Conservation (phyloP, 2,329 filamentous ascomycete genomes). For the Cladosporium sp. region DNA sequence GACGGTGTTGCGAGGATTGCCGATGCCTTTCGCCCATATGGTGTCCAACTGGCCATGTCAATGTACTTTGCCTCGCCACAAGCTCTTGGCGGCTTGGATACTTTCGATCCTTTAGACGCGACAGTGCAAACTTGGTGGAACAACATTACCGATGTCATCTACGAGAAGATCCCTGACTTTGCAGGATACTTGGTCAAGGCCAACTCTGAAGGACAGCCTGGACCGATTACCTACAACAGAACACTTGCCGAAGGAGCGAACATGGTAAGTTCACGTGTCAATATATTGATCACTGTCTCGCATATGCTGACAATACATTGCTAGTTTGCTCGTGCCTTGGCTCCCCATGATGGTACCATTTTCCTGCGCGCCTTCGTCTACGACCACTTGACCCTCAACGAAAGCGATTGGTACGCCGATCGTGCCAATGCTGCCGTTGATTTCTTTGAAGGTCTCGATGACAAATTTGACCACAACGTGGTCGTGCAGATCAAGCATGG, state of each 20-base stretch:
- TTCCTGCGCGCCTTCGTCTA: slow-evolving; percentile 74
- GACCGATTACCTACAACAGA: slow-evolving; percentile 65
- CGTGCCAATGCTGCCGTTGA: slow-evolving; percentile 67
- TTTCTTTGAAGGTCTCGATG: slow-evolving; percentile 62
- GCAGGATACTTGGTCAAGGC: slow-evolving; percentile 68
- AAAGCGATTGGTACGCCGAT: slow-evolving; percentile 61
- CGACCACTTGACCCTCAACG: slow-evolving; percentile 50
- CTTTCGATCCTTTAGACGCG: slow-evolving; percentile 62
- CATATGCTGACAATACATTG: slow-evolving; percentile 43
- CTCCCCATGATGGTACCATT: slow-evolving; percentile 58
- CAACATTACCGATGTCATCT: slow-evolving; percentile 56
- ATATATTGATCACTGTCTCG: too few relatives aligned
- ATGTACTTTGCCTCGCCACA: slow-evolving; percentile 66
- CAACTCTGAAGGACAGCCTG: slow-evolving; percentile 68
- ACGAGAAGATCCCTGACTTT: slow-evolving; percentile 60
- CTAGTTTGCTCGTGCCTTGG: slow-evolving; percentile 55
- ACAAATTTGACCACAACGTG: slow-evolving; percentile 65
- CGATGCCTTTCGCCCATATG: slow-evolving; percentile 63
- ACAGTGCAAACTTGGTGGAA: slow-evolving; percentile 61
- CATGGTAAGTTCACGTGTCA: neutral
- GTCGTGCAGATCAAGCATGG: slow-evolving; percentile 71
- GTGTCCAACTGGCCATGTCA: slow-evolving; percentile 61
- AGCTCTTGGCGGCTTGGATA: slow-evolving; percentile 51
- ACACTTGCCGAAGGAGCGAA: slow-evolving; percentile 61
- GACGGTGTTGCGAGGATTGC: slow-evolving; percentile 60